phyloP scores from a whole-genome alignment of 768 basidiomycete species.

The Lactarius sanguifluus region DNA sequence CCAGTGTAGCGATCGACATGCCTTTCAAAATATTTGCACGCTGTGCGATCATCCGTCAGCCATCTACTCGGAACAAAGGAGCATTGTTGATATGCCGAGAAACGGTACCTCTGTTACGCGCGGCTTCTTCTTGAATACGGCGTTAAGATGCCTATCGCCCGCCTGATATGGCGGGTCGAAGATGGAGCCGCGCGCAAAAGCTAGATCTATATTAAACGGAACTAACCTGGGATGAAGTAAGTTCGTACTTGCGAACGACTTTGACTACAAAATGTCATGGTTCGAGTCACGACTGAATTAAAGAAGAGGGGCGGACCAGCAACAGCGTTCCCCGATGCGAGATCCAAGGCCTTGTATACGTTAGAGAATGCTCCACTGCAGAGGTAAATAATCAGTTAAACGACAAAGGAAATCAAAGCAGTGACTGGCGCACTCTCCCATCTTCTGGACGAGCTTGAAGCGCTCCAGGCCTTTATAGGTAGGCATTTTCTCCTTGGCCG shows the following conservation, averaged over 20 bases:
- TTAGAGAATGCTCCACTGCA: slow-evolving; percentile 94
- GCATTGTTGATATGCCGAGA: slow-evolving; percentile 26
- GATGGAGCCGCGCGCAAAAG: slow-evolving; percentile 32
- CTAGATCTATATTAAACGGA: slow-evolving; percentile 28
- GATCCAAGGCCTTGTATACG: slow-evolving; percentile 90
- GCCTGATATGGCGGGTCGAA: slow-evolving; percentile 50
- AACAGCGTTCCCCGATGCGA: slow-evolving; percentile 69
- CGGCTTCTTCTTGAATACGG: slow-evolving; percentile 95
- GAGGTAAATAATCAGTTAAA: slow-evolving; percentile 30
- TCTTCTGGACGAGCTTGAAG: slow-evolving; percentile 75
- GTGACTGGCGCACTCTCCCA: slow-evolving; percentile 78
- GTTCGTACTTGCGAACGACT: slow-evolving; percentile 90
- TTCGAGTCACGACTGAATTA: slow-evolving; percentile 27
- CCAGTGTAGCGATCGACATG: slow-evolving; percentile 32
- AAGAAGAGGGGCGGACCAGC: slow-evolving; percentile 58
- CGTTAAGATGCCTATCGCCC: slow-evolving; percentile 90
- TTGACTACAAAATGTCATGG: slow-evolving; percentile 57
- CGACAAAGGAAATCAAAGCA: slow-evolving; percentile 20
- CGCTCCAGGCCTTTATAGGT: slow-evolving; percentile 79
- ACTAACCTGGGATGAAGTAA: slow-evolving; percentile 89
- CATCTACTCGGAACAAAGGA: slow-evolving; percentile 25
- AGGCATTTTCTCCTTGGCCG: slow-evolving; percentile 79
- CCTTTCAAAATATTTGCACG: slow-evolving; percentile 98
- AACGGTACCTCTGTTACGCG: slow-evolving; percentile 93
- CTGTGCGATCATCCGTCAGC: slow-evolving; percentile 47